A percentile compares a stretch with the other conserved stretches of the same genome.
phyloP scores from a whole-genome alignment of 345 rosid genomes.

The Alliaria petiolata region DNA sequence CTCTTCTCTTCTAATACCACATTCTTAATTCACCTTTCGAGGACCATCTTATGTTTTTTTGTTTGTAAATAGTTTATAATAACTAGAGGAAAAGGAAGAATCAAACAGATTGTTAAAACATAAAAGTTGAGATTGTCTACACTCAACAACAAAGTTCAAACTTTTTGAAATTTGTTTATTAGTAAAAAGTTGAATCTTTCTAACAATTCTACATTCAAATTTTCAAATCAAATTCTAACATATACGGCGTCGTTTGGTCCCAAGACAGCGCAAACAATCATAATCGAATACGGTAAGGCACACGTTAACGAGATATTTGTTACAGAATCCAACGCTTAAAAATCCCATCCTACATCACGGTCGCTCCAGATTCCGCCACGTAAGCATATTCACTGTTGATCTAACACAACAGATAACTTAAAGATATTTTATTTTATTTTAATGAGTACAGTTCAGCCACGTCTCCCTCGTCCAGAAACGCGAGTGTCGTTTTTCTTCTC shows the following conservation, averaged over 20 bases:
- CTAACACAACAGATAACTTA: background rate
- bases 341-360: background rate
- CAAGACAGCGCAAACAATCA: background rate
- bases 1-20: no score
- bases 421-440: background rate
- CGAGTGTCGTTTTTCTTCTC: background rate
- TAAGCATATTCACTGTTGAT: background rate
- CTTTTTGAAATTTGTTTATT: no score
- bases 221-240: background rate
- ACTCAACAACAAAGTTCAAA: no score
- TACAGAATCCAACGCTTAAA: background rate
- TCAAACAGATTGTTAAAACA: no score
- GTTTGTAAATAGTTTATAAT: no score
- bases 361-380: background rate
- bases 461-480: constrained; percentile 4
- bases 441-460: constrained; percentile 23
- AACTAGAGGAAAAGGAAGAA: no score
- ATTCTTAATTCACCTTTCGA: no score
- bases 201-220: background rate
- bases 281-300: background rate
- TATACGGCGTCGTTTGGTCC: background rate
- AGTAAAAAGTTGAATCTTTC: background rate
- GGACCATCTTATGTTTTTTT: no score
- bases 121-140: no score
- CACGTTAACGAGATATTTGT: background rate